Evolutionary conservation across 1,284 basidiomycete genomes (phyloP), one percentile per base, ranked within the genome.

Genomic region (Cryptococcus neoformans): DNA sequence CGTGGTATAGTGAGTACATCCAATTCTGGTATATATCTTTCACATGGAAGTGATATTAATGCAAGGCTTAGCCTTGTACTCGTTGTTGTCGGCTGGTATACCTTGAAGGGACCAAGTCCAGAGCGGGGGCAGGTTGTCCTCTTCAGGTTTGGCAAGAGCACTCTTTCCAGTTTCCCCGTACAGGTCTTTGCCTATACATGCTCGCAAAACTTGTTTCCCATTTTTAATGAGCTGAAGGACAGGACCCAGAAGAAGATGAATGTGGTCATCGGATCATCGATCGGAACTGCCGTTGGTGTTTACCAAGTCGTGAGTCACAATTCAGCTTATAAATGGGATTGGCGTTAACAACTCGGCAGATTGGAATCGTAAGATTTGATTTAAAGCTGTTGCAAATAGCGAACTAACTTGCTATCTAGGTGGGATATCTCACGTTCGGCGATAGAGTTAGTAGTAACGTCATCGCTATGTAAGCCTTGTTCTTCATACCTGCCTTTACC

Each of bases 121-220:
- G 62, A 65, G 38, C 62, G 69, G 37, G 76, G 76, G n/a, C 65
- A 69, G 42, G 63, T 78, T 21, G 72, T 70, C 16, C 49, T 72
- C 12, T 70, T 59, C 17, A 60, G 70, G 36, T 76, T 77, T 46
- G 69, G 68, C 17, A 62, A 59, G 39, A 67, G 65, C 46, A 78
- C 75, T 5, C 54, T 77, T 21, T 85, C 88, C 21, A 92, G 85
- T 35, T 92, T 92, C 80, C 95, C 92, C 0, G 91, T 99, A 8
- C 93, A 97, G 76, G 90, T 98, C 1, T 96, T 97, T 77, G 90
- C 91, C 8, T 94, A 87, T 72, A 94, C 92, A 4, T 93, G 92
- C 68, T 83, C 89, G 12, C 90, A 94, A 81, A 94, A 95, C 69
- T 56, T 64, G 8, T 62, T 67, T 77, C 90, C 93, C 2, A 87